Conservation (phyloP, 805 yeast species). For the Candida sonorensis region DNA sequence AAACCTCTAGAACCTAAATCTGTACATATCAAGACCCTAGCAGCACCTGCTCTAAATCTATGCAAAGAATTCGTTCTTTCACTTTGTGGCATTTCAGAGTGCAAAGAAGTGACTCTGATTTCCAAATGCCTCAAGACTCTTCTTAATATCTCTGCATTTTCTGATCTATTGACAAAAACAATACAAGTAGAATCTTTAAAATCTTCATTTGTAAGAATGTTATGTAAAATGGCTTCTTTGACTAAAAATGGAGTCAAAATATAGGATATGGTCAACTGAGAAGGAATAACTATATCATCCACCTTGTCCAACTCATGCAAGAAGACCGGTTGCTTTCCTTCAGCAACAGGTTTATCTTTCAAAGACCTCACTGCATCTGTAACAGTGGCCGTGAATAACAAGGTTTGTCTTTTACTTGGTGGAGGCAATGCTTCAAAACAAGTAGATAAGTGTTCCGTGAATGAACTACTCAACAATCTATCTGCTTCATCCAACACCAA, state of each 20-base stretch:
- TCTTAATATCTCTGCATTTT: slow-evolving; percentile 81
- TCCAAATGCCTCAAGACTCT: slow-evolving; percentile 69
- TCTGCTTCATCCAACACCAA: slow-evolving; percentile 96
- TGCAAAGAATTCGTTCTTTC: slow-evolving; percentile 90
- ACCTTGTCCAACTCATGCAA: slow-evolving; percentile 69
- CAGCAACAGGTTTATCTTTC: slow-evolving; percentile 53
- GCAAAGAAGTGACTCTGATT: slow-evolving; percentile 80
- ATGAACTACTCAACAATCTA: slow-evolving; percentile 75
- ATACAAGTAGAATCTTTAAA: slow-evolving; percentile 66
- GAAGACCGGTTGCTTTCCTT: slow-evolving; percentile 52
- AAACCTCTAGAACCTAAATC: slow-evolving; percentile 91
- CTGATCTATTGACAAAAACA: slow-evolving; percentile 86
- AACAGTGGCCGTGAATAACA: slow-evolving; percentile 91
- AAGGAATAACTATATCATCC: slow-evolving; percentile 76
- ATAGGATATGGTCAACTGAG: slow-evolving; percentile 57
- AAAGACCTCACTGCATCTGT: slow-evolving; percentile 85
- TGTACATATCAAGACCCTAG: slow-evolving; percentile 86
- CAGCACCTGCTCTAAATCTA: slow-evolving; percentile 91
- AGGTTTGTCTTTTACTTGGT: slow-evolving; percentile 71
- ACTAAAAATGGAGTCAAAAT: slow-evolving; percentile 80
- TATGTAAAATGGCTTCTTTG: slow-evolving; percentile 80
- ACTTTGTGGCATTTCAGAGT: slow-evolving; percentile 89
- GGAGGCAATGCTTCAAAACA: slow-evolving; percentile 71
- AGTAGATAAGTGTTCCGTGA: slow-evolving; percentile 67
- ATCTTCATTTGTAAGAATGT: slow-evolving; percentile 54